Percentiles rank a stretch among this genome's conserved stretches.
These are phyloP conservation scores for Trichoderma semiorbis DNA, from an alignment of 2,329 filamentous ascomycete genomes.

Conservation along the genomic window DNA sequence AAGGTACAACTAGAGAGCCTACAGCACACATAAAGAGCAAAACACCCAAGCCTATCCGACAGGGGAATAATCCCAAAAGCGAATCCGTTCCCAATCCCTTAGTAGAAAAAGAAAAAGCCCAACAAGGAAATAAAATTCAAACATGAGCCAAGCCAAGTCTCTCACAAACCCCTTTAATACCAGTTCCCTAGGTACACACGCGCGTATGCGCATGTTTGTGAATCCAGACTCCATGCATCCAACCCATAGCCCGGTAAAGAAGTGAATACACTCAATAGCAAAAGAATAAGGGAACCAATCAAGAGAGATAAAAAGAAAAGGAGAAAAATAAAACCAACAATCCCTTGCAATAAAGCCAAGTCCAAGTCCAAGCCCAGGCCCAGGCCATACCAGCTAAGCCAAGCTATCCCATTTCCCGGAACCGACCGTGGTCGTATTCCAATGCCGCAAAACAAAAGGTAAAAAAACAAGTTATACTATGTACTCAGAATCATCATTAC, in stretches of 20 bases:
- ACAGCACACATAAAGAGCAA: not conserved
- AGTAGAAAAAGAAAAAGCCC: not conserved
- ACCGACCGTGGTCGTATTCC: constrained; percentile 19
- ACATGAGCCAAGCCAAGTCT: constrained; percentile 1
- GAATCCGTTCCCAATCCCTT: not conserved
- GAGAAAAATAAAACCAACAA: constrained; percentile 1
- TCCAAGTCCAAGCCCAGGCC: not conserved
- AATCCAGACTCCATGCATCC: constrained; percentile 31
- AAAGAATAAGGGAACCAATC: constrained; percentile 14
- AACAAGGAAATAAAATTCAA: not conserved
- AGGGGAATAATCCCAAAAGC: not conserved
- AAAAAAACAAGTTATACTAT: constrained; percentile 19
- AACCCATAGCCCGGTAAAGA: constrained; percentile 15
- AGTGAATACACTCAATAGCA: constrained; percentile 14
- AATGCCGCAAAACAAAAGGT: constrained; percentile 14
- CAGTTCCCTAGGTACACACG: constrained; percentile 7
- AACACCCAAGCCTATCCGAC: not conserved
- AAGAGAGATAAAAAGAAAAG: not conserved
- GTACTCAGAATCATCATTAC: constrained; percentile 30
- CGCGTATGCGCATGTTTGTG: constrained; percentile 8
- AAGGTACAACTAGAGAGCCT: not conserved
- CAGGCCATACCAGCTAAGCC: constrained; percentile 21
- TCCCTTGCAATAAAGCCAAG: not conserved
- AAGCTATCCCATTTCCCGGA: constrained; percentile 13
- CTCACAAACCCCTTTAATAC: constrained; percentile 8